Percentiles rank a stretch among this genome's conserved stretches.
phyloP scores from a whole-genome alignment of 75 land plant species.

The Cupressus sempervirens region DNA sequence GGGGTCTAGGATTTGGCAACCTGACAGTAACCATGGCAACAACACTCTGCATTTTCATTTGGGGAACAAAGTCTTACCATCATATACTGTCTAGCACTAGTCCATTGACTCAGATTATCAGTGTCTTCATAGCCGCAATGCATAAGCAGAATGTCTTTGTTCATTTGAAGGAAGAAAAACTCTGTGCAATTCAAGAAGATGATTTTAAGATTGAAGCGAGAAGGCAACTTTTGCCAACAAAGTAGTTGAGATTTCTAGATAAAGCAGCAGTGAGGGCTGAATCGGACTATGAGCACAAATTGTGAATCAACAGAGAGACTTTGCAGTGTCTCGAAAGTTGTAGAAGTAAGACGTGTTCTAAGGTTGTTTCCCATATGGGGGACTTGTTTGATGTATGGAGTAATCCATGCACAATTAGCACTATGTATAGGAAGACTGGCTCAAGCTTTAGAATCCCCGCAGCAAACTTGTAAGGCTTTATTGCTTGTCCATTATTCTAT shows the following conservation, averaged over 20 bases:
- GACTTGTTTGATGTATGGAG: conserved; percentile 29
- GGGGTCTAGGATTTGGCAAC: conserved; percentile 78
- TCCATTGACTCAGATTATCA: conserved; percentile 36
- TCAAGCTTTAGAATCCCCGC: conserved; percentile 25
- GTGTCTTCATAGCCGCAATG: conserved; percentile 22
- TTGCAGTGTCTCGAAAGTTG: conserved; percentile 28
- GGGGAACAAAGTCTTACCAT: conserved; percentile 38
- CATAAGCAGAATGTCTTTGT: conserved; percentile 13
- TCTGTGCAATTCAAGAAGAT: conserved; percentile 4
- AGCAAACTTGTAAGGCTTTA: conserved; percentile 33
- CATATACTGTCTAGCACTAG: conserved; percentile 31
- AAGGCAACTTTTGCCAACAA: conserved; percentile 25
- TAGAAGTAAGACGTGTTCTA: conserved; percentile 41
- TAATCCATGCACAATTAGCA: conserved; percentile 43
- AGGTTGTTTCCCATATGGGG: conserved; percentile 51
- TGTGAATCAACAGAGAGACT: conserved; percentile 11
- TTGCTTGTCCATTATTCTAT: conserved; percentile 20
- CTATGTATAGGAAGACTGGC: conserved; percentile 33
- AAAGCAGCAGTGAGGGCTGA: conserved; percentile 28
- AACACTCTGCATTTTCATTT: conserved; percentile 38
- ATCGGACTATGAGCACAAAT: not conserved
- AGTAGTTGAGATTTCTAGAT: conserved; percentile 31
- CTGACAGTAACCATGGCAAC: conserved; percentile 51
- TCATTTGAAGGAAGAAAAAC: not conserved
- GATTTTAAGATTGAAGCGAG: not conserved